Base-by-base conservation (phyloP, 805 yeast genomes). In the Scheffersomyces stipitis region DNA sequence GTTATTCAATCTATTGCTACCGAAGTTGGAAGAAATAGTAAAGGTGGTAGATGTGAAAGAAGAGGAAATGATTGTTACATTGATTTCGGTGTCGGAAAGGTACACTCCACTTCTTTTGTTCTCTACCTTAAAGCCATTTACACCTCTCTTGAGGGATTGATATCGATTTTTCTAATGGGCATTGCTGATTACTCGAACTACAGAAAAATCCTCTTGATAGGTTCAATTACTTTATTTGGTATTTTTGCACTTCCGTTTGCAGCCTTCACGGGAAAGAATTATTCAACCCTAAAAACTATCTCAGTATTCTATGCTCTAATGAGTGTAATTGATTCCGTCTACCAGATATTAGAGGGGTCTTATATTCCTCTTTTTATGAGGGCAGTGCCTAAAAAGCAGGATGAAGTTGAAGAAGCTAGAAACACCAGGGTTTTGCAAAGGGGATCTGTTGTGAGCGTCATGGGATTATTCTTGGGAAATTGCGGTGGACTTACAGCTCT, bases 321-420 rank as follows among this genome's bases (percentile, higher is more conserved):
- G 27, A 54, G 54, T 26, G 42, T 64, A 9, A 44, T 46, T 14
- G 59, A 56, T 40, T 54, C 62, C 1, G 41, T 62, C 2, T 57
- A 66, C 36, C 68, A 68, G 40, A 62, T 65, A 12, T 30, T 65
- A 15, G 71, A 66, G 38, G 71, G 64, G 1, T 60, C 71, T 1
- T 67, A 65, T 35, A 63, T 67, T 27, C 73, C 73, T 2, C 33
- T 59, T 15, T 63, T 68, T 36, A 66, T 68, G 72, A 51, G 66
- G 32, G 62, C 64, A 2, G 45, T 51, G 2, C 53, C 45, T 4
- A 37, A 45, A 3, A 34, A 37, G 13, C 46, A 46, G 13, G 28
- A 38, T 4, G 40, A 31, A 4, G 38, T 44, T 5, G 66, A 63
- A 38, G 54, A 56, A 3, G 45, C 49, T 0, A 46, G 65, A 38